A percentile compares a stretch with the other conserved stretches of the same genome.
phyloP scores from a whole-genome alignment of 208 protist species.

The Leishmania aethiopica region DNA sequence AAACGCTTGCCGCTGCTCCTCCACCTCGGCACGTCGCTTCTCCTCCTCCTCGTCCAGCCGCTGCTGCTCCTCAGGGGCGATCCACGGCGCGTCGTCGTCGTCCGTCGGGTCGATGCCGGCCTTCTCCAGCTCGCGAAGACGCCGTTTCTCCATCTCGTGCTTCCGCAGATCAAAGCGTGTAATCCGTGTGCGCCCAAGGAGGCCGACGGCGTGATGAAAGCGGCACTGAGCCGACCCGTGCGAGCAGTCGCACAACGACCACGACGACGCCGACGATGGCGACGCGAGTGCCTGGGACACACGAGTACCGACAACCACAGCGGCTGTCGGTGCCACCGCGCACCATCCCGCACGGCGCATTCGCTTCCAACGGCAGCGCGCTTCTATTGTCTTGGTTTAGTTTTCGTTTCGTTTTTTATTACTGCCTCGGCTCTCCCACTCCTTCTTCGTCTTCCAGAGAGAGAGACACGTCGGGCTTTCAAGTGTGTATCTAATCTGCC shows the following conservation, averaged over 20 bases:
- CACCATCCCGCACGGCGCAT: not conserved
- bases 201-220: not conserved
- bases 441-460: not conserved
- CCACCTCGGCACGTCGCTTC: conserved; percentile 44
- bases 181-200: conserved; percentile 20
- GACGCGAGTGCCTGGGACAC: not conserved
- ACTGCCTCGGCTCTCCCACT: not conserved
- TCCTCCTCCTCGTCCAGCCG: conserved; percentile 70
- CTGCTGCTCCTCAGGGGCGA: conserved; percentile 77
- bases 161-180: conserved; percentile 74
- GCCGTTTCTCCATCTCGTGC: conserved; percentile 78
- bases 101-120: conserved; percentile 61
- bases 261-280: not conserved
- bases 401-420: not conserved
- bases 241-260: not conserved
- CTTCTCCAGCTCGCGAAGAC: conserved; percentile 70
- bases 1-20: conserved; percentile 57
- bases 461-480: too few species aligned
- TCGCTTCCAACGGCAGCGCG: not conserved
- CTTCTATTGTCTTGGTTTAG: not conserved
- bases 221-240: not conserved
- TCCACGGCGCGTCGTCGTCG: conserved; percentile 68
- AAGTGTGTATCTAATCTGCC: not conserved
- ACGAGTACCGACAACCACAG: not conserved
- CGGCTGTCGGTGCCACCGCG: not conserved